Percentiles rank a stretch among this genome's conserved stretches.
These are phyloP conservation scores for Nyctanthes arbortristis DNA, from an alignment of 257 asterid species.

Conservation along the genomic window DNA sequence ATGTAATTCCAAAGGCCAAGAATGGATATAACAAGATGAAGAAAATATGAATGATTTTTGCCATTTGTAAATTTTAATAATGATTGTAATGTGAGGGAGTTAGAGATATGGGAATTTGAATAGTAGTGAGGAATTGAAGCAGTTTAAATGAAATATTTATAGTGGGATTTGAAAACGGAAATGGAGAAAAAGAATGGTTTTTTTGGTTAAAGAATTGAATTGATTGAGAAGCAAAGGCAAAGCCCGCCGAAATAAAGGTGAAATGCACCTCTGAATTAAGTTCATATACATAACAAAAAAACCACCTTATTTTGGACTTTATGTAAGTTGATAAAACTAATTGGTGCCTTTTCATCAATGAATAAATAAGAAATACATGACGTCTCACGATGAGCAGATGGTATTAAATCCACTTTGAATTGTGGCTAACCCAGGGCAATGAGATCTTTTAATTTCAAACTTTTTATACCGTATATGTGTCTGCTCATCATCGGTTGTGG, in stretches of 20 bases:
- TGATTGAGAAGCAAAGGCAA: conserved; percentile 4
- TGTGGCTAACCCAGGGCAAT: too few species aligned
- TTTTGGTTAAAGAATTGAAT: neutral
- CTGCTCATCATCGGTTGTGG: too few species aligned
- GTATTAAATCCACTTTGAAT: too few species aligned
- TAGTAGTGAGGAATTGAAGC: conserved; percentile 30
- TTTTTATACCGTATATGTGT: too few species aligned
- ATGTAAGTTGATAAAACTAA: too few species aligned
- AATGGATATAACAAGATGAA: conserved; percentile 22
- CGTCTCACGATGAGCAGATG: too few species aligned
- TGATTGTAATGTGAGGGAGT: neutral
- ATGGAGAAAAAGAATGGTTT: neutral
- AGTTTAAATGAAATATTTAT: conserved; percentile 35
- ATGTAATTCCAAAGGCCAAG: conserved; percentile 20
- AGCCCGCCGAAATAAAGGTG: neutral
- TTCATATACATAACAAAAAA: too few species aligned
- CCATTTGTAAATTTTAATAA: conserved; percentile 22
- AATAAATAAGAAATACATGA: too few species aligned
- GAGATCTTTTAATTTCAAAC: too few species aligned
- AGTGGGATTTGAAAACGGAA: conserved; percentile 24
- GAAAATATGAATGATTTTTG: conserved; percentile 11
- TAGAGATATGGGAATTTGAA: conserved; percentile 6
- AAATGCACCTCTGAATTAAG: neutral
- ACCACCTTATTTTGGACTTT: too few species aligned
- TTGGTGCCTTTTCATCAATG: too few species aligned